Evolutionary conservation across 2,329 filamentous ascomycete species (phyloP).

Genomic region (Penicillium verrucosum): DNA sequence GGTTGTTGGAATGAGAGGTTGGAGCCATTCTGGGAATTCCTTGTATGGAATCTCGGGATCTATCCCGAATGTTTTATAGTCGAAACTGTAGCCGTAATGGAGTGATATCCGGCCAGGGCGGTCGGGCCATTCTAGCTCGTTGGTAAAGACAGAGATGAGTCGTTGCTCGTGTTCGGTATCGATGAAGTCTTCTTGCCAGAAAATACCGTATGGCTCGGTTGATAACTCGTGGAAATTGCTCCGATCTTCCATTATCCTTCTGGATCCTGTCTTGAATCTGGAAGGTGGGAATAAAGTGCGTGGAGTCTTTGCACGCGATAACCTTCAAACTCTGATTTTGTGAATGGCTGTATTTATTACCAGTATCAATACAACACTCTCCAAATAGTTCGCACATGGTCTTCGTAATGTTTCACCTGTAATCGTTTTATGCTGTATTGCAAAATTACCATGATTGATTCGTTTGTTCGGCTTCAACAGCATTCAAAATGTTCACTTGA

Average conservation of each 20-base stretch:
- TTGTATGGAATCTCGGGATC: constrained; percentile 51
- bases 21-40: constrained; percentile 52
- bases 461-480: background rate
- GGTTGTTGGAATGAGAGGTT: constrained; percentile 46
- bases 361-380: background rate
- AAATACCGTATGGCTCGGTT: constrained; percentile 26
- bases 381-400: fast-evolving
- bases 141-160: constrained; percentile 46
- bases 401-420: background rate
- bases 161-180: constrained; percentile 44
- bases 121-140: constrained; percentile 49
- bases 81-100: constrained; percentile 57
- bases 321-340: constrained; percentile 5
- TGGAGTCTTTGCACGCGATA: background rate
- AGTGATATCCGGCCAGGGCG: constrained; percentile 49
- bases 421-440: background rate
- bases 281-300: background rate
- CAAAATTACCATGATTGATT: background rate
- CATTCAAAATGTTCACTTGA: background rate
- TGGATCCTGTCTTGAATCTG: background rate
- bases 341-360: constrained; percentile 1
- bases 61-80: constrained; percentile 58
- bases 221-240: constrained; percentile 23
- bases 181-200: constrained; percentile 51
- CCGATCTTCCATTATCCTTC: background rate